These are phyloP conservation scores for Zizania latifolia DNA, from an alignment of 176 grass and related monocot species.

Conservation along the genomic window DNA sequence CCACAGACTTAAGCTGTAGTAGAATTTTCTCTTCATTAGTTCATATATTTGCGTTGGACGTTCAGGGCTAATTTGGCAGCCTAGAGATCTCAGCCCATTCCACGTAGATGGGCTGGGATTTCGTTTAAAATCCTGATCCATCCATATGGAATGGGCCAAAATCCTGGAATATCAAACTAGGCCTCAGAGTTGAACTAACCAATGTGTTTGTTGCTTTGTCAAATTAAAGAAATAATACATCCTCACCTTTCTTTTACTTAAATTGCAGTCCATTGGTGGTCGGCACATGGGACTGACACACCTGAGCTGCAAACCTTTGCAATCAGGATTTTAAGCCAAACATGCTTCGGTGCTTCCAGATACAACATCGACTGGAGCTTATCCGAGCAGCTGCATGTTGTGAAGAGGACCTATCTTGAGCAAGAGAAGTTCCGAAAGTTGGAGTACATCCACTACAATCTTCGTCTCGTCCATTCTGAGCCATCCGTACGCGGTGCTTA, in stretches of 20 bases:
- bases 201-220: not conserved
- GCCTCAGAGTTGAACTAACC: not conserved
- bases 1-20: not conserved
- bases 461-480: not conserved
- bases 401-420: conserved; percentile 22
- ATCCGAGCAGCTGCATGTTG: conserved; percentile 62
- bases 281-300: conserved; percentile 26
- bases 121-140: too few relatives aligned
- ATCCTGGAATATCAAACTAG: too few relatives aligned
- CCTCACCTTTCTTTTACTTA: not conserved
- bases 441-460: conserved; percentile 71
- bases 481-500: not conserved
- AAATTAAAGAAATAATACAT: not conserved
- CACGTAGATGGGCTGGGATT: too few relatives aligned
- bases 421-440: conserved; percentile 40
- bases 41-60: not conserved
- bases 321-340: conserved; percentile 46
- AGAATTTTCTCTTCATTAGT: not conserved
- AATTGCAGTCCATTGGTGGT: conserved; percentile 71
- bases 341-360: conserved; percentile 48
- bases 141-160: too few relatives aligned
- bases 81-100: too few relatives aligned
- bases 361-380: conserved; percentile 50
- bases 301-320: conserved; percentile 47
- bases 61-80: too few relatives aligned